phyloP scores from a whole-genome alignment of 1,284 basidiomycete species.

The Phenoliferia sp. region DNA sequence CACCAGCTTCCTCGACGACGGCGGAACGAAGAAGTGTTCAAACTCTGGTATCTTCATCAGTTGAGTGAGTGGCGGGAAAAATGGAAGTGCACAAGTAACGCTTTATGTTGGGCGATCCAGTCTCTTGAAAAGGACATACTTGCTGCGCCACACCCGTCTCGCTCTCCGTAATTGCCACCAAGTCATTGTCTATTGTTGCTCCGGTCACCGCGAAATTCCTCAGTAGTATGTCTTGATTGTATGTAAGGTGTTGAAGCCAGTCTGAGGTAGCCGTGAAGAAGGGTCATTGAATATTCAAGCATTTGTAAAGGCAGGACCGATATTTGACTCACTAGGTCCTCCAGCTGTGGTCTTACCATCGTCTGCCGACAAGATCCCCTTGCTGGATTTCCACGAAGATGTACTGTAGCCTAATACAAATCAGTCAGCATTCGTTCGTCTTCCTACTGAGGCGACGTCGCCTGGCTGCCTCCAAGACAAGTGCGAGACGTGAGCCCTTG shows the following conservation, averaged over 20 bases:
- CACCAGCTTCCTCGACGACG: background rate
- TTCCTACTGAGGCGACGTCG: too few species aligned
- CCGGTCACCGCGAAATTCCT: background rate
- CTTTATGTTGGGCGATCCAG: background rate
- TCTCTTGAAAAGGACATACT: background rate
- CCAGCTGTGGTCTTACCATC: background rate
- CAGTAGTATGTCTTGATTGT: background rate
- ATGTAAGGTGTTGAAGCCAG: background rate
- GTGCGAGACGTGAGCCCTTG: too few species aligned
- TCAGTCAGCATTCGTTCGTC: too few species aligned
- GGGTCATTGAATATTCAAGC: background rate
- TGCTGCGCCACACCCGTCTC: background rate
- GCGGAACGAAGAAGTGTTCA: background rate
- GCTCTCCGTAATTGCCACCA: background rate
- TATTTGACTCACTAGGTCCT: background rate
- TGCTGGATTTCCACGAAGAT: background rate
- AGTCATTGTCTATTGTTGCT: background rate
- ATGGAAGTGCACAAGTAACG: too few species aligned
- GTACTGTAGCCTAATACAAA: background rate
- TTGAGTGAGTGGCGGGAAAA: too few species aligned
- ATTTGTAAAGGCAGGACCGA: background rate
- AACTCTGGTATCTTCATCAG: background rate
- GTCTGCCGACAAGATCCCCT: background rate
- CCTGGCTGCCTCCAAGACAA: too few species aligned
- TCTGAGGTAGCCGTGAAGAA: background rate